These are phyloP conservation scores for Lophiostoma macrostomum DNA, from an alignment of 495 filamentous ascomycete genomes.

Conservation along the genomic window DNA sequence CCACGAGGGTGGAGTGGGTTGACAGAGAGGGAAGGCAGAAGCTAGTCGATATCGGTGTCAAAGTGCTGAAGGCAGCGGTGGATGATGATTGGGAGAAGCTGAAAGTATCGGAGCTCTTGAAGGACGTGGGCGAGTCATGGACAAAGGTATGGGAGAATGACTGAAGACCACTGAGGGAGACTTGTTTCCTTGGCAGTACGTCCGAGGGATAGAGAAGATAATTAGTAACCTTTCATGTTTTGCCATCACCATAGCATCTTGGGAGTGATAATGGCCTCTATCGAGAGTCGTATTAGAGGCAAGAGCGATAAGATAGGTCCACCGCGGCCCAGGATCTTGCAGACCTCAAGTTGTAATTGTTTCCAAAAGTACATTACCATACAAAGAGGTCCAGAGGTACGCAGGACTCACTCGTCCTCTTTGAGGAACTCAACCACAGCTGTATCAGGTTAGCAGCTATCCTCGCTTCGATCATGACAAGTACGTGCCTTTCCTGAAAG, in stretches of 20 bases:
- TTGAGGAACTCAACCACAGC: conserved; percentile 63
- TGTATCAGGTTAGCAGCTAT: conserved; percentile 32
- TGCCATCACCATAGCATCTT: too few species aligned
- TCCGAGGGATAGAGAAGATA: too few species aligned
- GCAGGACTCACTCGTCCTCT: conserved; percentile 57
- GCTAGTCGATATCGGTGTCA: conserved; percentile 32
- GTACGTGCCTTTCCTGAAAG: conserved; percentile 71
- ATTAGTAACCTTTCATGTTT: too few species aligned
- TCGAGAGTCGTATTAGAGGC: too few species aligned
- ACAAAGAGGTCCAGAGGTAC: too few species aligned
- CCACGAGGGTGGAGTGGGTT: conserved; percentile 35
- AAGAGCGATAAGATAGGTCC: too few species aligned
- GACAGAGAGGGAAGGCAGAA: conserved; percentile 35
- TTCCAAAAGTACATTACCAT: too few species aligned
- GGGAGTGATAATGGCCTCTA: too few species aligned
- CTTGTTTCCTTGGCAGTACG: too few species aligned
- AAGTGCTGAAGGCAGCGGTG: conserved; percentile 25
- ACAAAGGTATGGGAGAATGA: neutral
- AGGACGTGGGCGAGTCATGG: conserved; percentile 4
- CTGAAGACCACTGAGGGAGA: too few species aligned
- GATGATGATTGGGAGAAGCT: conserved; percentile 24
- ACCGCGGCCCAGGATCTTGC: too few species aligned
- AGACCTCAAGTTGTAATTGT: too few species aligned
- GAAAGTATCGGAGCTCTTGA: conserved; percentile 7
- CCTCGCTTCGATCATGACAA: conserved; percentile 9